A percentile compares a stretch with the other conserved stretches of the same genome.
Conservation (phyloP, 1,139 yeast genomes). For the Kazachstania sp. region DNA sequence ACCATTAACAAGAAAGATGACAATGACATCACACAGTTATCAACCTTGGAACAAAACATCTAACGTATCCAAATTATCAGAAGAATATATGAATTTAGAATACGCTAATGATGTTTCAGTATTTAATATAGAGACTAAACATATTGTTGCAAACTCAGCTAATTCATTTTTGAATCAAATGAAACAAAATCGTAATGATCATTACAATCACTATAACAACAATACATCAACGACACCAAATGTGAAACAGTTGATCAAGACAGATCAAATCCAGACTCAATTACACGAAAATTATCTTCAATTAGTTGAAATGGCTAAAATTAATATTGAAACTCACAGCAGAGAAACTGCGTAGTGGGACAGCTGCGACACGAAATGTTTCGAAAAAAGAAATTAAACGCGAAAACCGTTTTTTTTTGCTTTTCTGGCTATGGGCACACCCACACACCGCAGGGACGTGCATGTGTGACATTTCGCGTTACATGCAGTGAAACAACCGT, state of each 20-base stretch:
- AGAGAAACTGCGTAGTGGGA: too few species aligned
- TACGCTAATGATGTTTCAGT: conserved; percentile 20
- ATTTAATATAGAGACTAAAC: conserved; percentile 10
- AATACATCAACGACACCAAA: not conserved
- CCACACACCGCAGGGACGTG: too few species aligned
- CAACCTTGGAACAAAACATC: conserved; percentile 1
- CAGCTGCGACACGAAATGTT: not conserved
- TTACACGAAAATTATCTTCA: not conserved
- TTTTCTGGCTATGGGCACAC: too few species aligned
- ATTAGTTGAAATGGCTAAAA: not conserved
- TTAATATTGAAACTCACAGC: not conserved
- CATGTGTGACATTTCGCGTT: too few species aligned
- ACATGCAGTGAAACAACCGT: too few species aligned
- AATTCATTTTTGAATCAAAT: conserved; percentile 17
- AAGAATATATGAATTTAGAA: conserved; percentile 10
- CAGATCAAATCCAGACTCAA: not conserved
- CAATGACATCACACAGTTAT: not conserved
- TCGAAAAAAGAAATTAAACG: not conserved
- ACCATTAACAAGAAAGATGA: conserved; percentile 9
- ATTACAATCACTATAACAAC: not conserved
- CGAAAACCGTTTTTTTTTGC: too few species aligned
- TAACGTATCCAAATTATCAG: too few species aligned
- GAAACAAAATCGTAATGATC: conserved; percentile 7
- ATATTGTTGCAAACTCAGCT: conserved; percentile 8
- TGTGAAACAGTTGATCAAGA: not conserved